Evolutionary conservation across 2,329 filamentous ascomycete species (phyloP), one percentile per base, ranked within the genome.

Genomic region (Alternaria sp.): DNA sequence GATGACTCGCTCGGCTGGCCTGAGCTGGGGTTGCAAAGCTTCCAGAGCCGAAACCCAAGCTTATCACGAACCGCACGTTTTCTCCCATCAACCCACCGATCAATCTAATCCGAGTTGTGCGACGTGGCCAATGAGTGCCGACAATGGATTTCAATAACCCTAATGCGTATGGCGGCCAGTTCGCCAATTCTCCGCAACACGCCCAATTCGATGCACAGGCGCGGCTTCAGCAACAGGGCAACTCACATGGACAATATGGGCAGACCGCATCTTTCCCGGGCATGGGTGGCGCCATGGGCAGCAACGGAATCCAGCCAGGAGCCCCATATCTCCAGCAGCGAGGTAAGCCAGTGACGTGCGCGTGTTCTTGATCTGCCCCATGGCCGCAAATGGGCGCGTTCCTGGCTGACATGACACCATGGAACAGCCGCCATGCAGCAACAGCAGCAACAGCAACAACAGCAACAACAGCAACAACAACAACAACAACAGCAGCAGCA

Each of bases 111-210:
- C 70, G 63, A 68, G 71, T 68, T 76, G 75, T 78, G 72, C 76
- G 66, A 79, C 74, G 69, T 70, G 63, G 71, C 75, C 76, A 75
- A 77, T 78, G 75, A 76, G 65, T 74, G 65, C 66, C 64, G 70
- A 62, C 54, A 65, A 79, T 79, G 76, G 76, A 79, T 75, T 78
- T 78, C 71, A 76, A 74, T 72, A 74, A 70, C 68, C 74, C 74
- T 62, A 70, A 73, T 68, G 71, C 74, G 64, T 76, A 76, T 67
- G 73, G 70, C 72, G 75, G 68, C 70, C 63, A 63, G 54, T 75
- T 73, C 59, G 66, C 68, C 66, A 67, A 71, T 64, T 70, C 72
- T 71, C 72, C 73, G 70, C 76, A 76, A 67, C 71, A 74, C 65
- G 61, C 63, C 50, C 71, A 74, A 34, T 71, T 72, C 59, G 74